These are phyloP conservation scores for Quercus lobata DNA, from an alignment of 331 rosid species.

Conservation along the genomic window DNA sequence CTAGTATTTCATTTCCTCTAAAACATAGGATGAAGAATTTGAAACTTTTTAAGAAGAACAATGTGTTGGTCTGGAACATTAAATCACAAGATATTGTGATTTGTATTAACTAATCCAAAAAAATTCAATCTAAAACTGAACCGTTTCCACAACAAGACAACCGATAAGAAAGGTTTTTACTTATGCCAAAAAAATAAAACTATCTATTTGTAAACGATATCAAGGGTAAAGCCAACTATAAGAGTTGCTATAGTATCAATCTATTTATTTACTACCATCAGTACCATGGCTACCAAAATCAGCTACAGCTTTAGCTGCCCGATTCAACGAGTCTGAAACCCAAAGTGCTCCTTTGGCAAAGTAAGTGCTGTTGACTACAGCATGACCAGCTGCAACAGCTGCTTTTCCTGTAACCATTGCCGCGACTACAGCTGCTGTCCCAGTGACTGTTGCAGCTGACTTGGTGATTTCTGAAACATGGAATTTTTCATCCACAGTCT, in stretches of 20 bases:
- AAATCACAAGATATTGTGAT: no score
- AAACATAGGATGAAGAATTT: no score
- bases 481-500: slow-evolving; percentile 64
- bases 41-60: no score
- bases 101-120: no score
- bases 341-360: slow-evolving; percentile 86
- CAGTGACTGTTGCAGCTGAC: slow-evolving; percentile 67
- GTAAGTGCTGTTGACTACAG: slow-evolving; percentile 72
- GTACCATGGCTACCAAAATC: slow-evolving; percentile 44
- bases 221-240: neutral
- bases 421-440: slow-evolving; percentile 73
- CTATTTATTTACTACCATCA: slow-evolving; percentile 20
- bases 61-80: no score
- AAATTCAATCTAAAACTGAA: no score
- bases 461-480: slow-evolving; percentile 77
- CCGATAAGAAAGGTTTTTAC: no score
- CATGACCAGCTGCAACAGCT: slow-evolving; percentile 65
- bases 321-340: slow-evolving; percentile 62
- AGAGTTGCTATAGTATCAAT: neutral
- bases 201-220: neutral
- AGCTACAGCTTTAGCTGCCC: slow-evolving; percentile 70
- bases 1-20: no score
- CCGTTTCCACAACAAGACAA: no score
- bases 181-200: no score
- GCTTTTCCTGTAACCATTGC: slow-evolving; percentile 71